A percentile compares a stretch with the other conserved stretches of the same genome.
Evolutionary conservation across 1,284 basidiomycete genomes (phyloP).

Genomic region (Sphagnurus paluster): DNA sequence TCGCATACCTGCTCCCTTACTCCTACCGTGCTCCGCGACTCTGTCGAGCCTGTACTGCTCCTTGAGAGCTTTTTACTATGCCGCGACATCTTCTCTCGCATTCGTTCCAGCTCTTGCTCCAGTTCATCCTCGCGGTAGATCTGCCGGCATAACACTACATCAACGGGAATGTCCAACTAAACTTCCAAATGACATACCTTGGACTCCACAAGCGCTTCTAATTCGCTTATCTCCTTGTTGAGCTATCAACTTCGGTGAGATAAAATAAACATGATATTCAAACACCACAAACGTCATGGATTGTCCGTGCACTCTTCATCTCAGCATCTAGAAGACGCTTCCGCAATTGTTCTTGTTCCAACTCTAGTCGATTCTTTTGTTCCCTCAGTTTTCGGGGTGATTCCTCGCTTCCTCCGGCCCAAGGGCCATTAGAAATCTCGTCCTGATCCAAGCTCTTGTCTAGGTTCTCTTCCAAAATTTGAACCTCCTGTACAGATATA

Average conservation of each 20-base stretch:
- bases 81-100: slow-evolving; percentile 67
- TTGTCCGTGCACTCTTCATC: slow-evolving; percentile 67
- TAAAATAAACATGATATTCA: not conserved
- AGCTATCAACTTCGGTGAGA: slow-evolving; percentile 46
- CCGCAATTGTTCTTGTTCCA: slow-evolving; percentile 67
- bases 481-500: slow-evolving; percentile 54
- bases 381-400: slow-evolving; percentile 47
- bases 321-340: slow-evolving; percentile 70
- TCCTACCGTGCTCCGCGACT: slow-evolving; percentile 24
- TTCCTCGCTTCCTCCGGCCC: slow-evolving; percentile 24
- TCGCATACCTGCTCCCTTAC: slow-evolving; percentile 57
- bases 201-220: slow-evolving; percentile 86
- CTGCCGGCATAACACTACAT: slow-evolving; percentile 33
- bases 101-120: slow-evolving; percentile 78
- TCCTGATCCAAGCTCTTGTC: slow-evolving; percentile 61
- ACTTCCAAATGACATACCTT: slow-evolving; percentile 62
- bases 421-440: slow-evolving; percentile 32
- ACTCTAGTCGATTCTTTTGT: slow-evolving; percentile 53
- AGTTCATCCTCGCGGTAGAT: slow-evolving; percentile 95
- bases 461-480: slow-evolving; percentile 72
- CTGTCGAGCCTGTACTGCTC: slow-evolving; percentile 40
- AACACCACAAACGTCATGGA: slow-evolving; percentile 61
- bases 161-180: no score
- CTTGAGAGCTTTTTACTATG: slow-evolving; percentile 59
- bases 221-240: slow-evolving; percentile 87